These are phyloP conservation scores for Beta lomatogona DNA, from an alignment of 179 eudicot genomes.

Conservation along the genomic window DNA sequence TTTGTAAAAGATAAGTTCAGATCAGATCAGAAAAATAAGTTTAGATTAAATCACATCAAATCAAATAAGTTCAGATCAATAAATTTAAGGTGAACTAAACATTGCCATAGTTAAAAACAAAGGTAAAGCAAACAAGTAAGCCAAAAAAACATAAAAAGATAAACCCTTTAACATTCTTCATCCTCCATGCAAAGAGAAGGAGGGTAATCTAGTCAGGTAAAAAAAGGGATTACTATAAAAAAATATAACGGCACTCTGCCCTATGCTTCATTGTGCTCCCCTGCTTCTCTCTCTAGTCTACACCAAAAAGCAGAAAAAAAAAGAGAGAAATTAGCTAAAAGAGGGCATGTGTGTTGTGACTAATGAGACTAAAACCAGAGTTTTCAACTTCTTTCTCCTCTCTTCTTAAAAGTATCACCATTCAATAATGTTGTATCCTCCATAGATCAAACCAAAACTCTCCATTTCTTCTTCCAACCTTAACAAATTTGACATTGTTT, in stretches of 20 bases:
- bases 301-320: conserved; percentile 10
- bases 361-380: neutral
- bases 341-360: conserved; percentile 6
- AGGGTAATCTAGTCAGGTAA: neutral
- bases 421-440: conserved; percentile 14
- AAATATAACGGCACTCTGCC: conserved; percentile 43
- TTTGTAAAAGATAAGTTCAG: no score
- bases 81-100: no score
- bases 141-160: no score
- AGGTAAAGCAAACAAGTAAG: no score
- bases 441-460: conserved; percentile 2
- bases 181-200: no score
- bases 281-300: conserved; percentile 13
- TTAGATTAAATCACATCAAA: no score
- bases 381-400: neutral
- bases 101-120: no score
- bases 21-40: no score
- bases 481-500: no score
- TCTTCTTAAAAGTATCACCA: conserved; percentile 20
- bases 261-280: conserved; percentile 30
- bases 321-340: neutral
- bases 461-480: no score
- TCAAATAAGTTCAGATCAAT: no score
- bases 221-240: neutral
- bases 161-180: no score